Conservation (phyloP, 2,329 filamentous ascomycete genomes). For the Talaromyces sp. region DNA sequence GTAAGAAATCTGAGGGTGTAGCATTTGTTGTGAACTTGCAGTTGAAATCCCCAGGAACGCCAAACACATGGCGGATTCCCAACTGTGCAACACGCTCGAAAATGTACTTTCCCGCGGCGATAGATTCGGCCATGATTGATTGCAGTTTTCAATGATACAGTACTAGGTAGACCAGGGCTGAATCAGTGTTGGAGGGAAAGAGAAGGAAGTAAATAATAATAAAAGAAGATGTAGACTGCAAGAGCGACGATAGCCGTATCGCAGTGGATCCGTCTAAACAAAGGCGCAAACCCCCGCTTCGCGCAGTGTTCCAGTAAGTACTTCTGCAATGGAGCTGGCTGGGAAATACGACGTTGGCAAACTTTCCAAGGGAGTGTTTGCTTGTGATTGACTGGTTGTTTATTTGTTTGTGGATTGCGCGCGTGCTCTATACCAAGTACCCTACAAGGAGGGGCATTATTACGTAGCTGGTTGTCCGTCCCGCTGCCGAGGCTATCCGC, state of each 20-base stretch:
- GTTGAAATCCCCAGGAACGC: conserved; percentile 9
- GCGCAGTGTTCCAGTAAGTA: background rate
- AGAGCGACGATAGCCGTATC: background rate
- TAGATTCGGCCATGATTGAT: conserved; percentile 16
- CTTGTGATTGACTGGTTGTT: background rate
- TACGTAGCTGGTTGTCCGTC: background rate
- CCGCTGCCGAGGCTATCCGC: background rate
- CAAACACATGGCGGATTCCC: conserved; percentile 5
- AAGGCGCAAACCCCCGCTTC: background rate
- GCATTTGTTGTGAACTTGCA: conserved; percentile 18
- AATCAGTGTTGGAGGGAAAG: background rate
- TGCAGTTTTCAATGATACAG: background rate
- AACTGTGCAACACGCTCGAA: conserved; percentile 7
- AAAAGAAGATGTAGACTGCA: background rate
- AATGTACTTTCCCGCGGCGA: conserved; percentile 2
- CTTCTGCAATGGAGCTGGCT: background rate
- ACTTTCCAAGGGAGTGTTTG: background rate
- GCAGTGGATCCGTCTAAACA: background rate
- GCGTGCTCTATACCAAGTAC: too few relatives aligned
- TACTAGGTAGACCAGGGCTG: background rate
- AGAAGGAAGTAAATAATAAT: background rate
- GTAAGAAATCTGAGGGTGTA: background rate
- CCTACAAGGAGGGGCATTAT: background rate
- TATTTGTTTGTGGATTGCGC: background rate
- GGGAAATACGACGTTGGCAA: background rate